phyloP scores from a whole-genome alignment of 140 eudicot species.

The Cichorium intybus region DNA sequence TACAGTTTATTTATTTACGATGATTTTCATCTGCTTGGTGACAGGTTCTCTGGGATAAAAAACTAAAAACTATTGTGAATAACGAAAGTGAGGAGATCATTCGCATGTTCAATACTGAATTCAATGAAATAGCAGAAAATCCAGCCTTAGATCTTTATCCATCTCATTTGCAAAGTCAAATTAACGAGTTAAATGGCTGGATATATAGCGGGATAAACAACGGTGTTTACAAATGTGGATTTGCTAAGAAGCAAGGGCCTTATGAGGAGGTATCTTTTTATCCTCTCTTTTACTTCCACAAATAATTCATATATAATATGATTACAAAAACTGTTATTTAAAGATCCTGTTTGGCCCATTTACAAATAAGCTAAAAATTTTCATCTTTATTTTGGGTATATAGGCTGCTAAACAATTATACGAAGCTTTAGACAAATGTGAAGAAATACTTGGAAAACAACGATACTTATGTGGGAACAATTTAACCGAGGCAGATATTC shows the following conservation, averaged over 20 bases:
- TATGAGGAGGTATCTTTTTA: slow-evolving; percentile 67
- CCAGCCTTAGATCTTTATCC: slow-evolving; percentile 82
- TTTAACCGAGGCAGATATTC: slow-evolving; percentile 88
- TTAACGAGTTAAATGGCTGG: slow-evolving; percentile 76
- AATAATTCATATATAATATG: too few species aligned
- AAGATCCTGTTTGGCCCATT: too few species aligned
- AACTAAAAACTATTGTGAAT: slow-evolving; percentile 72
- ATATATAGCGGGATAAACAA: slow-evolving; percentile 72
- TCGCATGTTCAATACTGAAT: slow-evolving; percentile 83
- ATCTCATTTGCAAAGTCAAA: slow-evolving; percentile 55
- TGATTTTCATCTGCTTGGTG: slow-evolving; percentile 17
- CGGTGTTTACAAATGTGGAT: slow-evolving; percentile 95
- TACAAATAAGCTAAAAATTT: too few species aligned
- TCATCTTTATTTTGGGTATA: slow-evolving; percentile 2
- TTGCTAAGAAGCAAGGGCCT: slow-evolving; percentile 92
- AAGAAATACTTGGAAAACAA: slow-evolving; percentile 80
- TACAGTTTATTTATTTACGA: slow-evolving; percentile 15
- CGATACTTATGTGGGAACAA: slow-evolving; percentile 69
- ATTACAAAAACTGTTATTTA: too few species aligned
- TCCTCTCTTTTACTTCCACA: too few species aligned
- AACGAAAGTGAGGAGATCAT: slow-evolving; percentile 94
- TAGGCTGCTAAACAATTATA: slow-evolving; percentile 78
- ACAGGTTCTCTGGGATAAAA: slow-evolving; percentile 93
- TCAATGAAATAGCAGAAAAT: slow-evolving; percentile 80
- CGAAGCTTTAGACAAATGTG: slow-evolving; percentile 86